phyloP scores from a whole-genome alignment of 345 rosid genomes.

The Populus davidiana region DNA sequence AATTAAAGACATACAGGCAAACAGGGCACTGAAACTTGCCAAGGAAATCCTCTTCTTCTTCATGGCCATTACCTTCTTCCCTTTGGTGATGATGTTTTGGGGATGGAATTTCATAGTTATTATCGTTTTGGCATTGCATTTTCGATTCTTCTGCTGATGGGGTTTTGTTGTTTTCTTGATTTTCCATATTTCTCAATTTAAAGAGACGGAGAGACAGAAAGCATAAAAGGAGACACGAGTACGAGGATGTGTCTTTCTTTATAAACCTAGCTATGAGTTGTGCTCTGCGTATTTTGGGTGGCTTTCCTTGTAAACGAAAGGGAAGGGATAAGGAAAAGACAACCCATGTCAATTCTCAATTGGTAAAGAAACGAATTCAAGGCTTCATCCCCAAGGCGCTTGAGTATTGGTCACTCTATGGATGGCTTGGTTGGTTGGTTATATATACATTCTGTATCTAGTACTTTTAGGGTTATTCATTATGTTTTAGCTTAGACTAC shows the following conservation, averaged over 20 bases:
- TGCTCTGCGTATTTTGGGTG: too few relatives aligned
- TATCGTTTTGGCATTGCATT: background rate
- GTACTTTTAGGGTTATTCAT: too few relatives aligned
- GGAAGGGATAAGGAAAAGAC: background rate
- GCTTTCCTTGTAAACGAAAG: too few relatives aligned
- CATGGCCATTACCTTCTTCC: background rate
- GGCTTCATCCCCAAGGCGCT: too few relatives aligned
- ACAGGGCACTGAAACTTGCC: conserved; percentile 4
- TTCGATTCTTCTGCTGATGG: background rate
- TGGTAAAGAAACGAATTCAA: background rate
- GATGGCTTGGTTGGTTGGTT: too few relatives aligned
- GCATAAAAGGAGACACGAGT: background rate
- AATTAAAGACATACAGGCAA: conserved; percentile 9
- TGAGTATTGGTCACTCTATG: too few relatives aligned
- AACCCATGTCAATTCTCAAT: background rate
- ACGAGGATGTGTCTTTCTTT: background rate
- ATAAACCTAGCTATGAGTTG: background rate
- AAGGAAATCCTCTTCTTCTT: conserved; percentile 7
- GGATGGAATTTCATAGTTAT: background rate
- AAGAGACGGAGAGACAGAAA: background rate
- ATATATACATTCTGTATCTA: too few relatives aligned
- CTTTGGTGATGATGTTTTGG: background rate
- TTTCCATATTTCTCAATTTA: background rate
- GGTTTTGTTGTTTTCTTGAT: background rate
- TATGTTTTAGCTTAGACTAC: too few relatives aligned